Percentiles rank a stretch among this genome's conserved stretches.
Evolutionary conservation across 2,329 filamentous ascomycete genomes (phyloP).

Genomic region (Elsinoe arachidis): DNA sequence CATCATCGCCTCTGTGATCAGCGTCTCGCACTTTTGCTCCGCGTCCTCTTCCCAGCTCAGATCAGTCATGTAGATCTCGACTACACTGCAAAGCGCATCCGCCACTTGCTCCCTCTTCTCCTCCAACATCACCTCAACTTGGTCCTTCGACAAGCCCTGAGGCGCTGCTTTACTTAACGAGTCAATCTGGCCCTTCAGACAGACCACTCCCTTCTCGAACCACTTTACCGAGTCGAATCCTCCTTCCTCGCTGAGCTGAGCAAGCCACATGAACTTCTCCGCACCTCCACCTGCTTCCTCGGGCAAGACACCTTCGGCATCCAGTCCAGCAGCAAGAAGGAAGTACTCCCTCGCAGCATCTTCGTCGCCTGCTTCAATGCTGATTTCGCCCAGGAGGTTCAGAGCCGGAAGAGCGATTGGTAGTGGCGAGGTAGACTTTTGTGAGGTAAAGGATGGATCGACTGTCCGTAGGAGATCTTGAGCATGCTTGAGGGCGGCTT

Average conservation of each 20-base stretch:
- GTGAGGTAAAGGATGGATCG: slow-evolving; percentile 23
- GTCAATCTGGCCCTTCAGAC: slow-evolving; percentile 64
- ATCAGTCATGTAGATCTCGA: slow-evolving; percentile 99
- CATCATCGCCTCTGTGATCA: slow-evolving; percentile 83
- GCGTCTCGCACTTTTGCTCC: slow-evolving; percentile 74
- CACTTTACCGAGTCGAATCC: slow-evolving; percentile 52
- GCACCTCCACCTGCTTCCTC: slow-evolving; percentile 71
- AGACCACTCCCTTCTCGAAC: slow-evolving; percentile 60
- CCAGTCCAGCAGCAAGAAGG: slow-evolving; percentile 61
- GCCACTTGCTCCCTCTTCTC: slow-evolving; percentile 77
- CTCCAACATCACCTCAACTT: slow-evolving; percentile 36
- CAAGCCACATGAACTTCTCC: slow-evolving; percentile 91
- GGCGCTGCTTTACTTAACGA: slow-evolving; percentile 44
- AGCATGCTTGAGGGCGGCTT: slow-evolving; percentile 48
- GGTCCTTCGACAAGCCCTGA: slow-evolving; percentile 24
- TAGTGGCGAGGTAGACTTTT: slow-evolving; percentile 15
- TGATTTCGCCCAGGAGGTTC: slow-evolving; percentile 71
- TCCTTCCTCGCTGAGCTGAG: slow-evolving; percentile 67
- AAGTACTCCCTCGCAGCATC: slow-evolving; percentile 67
- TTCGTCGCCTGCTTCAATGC: slow-evolving; percentile 72
- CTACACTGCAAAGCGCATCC: slow-evolving; percentile 84
- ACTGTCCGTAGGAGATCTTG: slow-evolving; percentile 45
- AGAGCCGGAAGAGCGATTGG: slow-evolving; percentile 52
- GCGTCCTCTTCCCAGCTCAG: slow-evolving; percentile 85
- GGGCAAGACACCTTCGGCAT: slow-evolving; percentile 62